phyloP scores from a whole-genome alignment of 2,329 filamentous ascomycete species.

The Aspergillus felis region DNA sequence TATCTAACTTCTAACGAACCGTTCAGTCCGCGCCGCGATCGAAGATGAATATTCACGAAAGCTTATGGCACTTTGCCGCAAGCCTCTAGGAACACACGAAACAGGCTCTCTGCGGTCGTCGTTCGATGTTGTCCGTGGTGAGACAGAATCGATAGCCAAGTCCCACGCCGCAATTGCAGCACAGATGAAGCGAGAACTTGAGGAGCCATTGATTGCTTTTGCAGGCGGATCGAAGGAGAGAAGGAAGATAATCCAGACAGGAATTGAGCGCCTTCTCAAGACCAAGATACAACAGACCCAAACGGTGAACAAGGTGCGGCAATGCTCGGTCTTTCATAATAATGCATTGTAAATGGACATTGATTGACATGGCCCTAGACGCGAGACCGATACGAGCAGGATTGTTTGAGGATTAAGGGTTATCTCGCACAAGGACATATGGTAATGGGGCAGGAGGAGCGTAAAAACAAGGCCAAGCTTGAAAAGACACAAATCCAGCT shows the following conservation, averaged over 20 bases:
- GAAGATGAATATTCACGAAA: constrained; percentile 97
- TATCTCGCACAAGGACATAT: constrained; percentile 98
- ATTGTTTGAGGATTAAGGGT: constrained; percentile 96
- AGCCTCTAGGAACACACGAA: constrained; percentile 84
- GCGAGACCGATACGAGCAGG: constrained; percentile 92
- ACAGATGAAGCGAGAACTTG: constrained; percentile 94
- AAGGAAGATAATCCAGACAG: constrained; percentile 90
- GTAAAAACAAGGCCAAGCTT: constrained; percentile 97
- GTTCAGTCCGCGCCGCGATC: constrained; percentile 76
- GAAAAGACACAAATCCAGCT: constrained; percentile 98
- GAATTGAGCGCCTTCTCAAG: constrained; percentile 92
- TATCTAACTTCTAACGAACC: constrained; percentile 8
- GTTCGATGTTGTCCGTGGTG: constrained; percentile 79
- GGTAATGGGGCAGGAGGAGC: constrained; percentile 99
- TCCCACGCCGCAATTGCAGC: constrained; percentile 83
- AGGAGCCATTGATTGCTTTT: constrained; percentile 89
- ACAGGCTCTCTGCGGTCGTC: constrained; percentile 77
- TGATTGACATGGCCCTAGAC: constrained; percentile 50
- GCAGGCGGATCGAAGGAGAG: constrained; percentile 93
- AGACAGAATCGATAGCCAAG: constrained; percentile 91
- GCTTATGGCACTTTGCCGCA: constrained; percentile 77
- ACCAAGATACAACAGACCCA: constrained; percentile 88
- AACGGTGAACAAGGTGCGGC: constrained; percentile 77
- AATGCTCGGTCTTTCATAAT: background rate
- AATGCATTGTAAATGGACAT: background rate